Evolutionary conservation across 2,329 filamentous ascomycete genomes (phyloP).

Genomic region (Malbranchea cinnamomea): DNA sequence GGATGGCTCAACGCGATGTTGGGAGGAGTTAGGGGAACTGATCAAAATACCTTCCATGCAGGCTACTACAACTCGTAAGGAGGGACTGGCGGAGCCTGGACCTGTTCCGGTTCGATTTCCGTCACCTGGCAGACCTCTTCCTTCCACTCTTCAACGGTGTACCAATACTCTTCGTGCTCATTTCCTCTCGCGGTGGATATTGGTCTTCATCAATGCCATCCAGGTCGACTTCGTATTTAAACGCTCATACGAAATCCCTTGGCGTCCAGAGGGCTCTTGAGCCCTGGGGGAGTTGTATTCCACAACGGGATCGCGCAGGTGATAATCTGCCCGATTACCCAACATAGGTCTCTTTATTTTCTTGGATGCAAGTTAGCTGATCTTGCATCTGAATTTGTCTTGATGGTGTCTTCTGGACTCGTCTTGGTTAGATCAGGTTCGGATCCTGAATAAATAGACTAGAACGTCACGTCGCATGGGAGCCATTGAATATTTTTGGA

Average conservation of each 20-base stretch:
- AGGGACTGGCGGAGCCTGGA: too few relatives aligned
- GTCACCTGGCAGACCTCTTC: conserved; percentile 7
- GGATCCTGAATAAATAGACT: conserved; percentile 7
- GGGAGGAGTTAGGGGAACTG: conserved; percentile 12
- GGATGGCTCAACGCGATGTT: conserved; percentile 9
- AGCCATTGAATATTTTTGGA: conserved; percentile 31
- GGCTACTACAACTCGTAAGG: too few relatives aligned
- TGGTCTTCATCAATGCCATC: conserved; percentile 11
- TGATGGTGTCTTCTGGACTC: background rate
- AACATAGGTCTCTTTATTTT: conserved; percentile 18
- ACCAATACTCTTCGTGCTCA: conserved; percentile 7
- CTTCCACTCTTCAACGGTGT: conserved; percentile 3
- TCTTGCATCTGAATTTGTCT: conserved; percentile 11
- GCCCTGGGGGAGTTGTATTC: conserved; percentile 16
- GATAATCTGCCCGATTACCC: conserved; percentile 20
- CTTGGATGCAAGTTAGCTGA: conserved; percentile 24
- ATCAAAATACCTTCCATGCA: conserved; percentile 11
- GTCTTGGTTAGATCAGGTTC: background rate
- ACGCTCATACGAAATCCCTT: conserved; percentile 6
- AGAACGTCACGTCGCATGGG: conserved; percentile 21
- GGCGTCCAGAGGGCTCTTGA: background rate
- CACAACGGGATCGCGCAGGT: conserved; percentile 20
- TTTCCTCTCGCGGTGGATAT: conserved; percentile 3
- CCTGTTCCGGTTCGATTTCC: too few relatives aligned
- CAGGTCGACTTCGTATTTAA: conserved; percentile 9